Conservation (phyloP, 1,284 basidiomycete species). For the Crucibulum parvulum region DNA sequence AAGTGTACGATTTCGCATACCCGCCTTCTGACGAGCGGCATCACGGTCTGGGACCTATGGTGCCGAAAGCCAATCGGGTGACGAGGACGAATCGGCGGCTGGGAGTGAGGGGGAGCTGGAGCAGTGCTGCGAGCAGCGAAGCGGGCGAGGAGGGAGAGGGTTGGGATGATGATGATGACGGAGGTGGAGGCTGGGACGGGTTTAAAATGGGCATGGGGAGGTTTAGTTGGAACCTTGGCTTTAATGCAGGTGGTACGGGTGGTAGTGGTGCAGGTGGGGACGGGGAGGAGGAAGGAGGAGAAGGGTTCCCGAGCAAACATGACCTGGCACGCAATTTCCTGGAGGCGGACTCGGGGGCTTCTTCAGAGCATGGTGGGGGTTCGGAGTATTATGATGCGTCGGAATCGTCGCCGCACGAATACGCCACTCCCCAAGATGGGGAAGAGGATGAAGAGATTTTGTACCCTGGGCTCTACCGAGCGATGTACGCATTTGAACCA, state of each 20-base stretch:
- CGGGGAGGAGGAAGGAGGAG: constrained; percentile 4
- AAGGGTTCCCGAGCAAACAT: constrained; percentile 26
- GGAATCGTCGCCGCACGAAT: constrained; percentile 10
- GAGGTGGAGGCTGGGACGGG: constrained; percentile 44
- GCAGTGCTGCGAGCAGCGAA: constrained; percentile 11
- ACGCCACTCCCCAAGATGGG: constrained; percentile 33
- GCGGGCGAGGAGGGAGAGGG: constrained; percentile 27
- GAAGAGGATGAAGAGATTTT: constrained; percentile 52
- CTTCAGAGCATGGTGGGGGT: constrained; percentile 23
- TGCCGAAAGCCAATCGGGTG: constrained; percentile 57
- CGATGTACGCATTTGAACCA: constrained; percentile 72
- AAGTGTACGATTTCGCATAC: constrained; percentile 72
- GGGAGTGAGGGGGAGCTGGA: constrained; percentile 24
- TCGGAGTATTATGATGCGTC: constrained; percentile 27
- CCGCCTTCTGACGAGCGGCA: constrained; percentile 58
- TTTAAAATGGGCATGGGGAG: constrained; percentile 50
- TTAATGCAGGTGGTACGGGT: constrained; percentile 16
- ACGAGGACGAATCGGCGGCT: constrained; percentile 44
- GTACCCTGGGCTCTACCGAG: constrained; percentile 72
- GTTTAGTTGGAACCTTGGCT: constrained; percentile 35
- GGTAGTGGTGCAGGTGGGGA: constrained; percentile 18
- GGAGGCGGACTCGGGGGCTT: constrained; percentile 18
- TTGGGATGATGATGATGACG: constrained; percentile 27
- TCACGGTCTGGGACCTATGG: constrained; percentile 56
- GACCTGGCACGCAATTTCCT: constrained; percentile 44